phyloP scores from a whole-genome alignment of 2,329 filamentous ascomycete species.

The Ambrosiella xylebori region DNA sequence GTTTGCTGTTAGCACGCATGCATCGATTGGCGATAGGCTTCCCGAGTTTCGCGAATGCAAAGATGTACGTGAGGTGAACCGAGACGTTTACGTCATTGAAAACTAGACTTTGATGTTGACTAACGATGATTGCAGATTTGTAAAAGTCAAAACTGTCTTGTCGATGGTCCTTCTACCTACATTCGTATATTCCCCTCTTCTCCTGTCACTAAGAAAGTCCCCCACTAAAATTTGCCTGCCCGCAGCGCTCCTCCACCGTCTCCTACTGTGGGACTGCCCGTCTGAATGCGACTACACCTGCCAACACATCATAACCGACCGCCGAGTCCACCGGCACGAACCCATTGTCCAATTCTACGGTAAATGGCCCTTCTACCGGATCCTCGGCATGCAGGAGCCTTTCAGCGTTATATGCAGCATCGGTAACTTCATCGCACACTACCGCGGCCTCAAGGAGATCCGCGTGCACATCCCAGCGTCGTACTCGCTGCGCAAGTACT shows the following conservation, averaged over 20 bases:
- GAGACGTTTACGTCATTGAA: background rate
- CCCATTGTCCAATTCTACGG: constrained; percentile 85
- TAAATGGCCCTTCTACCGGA: constrained; percentile 91
- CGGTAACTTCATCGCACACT: constrained; percentile 78
- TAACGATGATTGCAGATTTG: constrained; percentile 43
- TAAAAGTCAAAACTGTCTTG: constrained; percentile 59
- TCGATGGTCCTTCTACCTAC: constrained; percentile 32
- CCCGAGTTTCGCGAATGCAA: constrained; percentile 82
- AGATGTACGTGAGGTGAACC: constrained; percentile 33
- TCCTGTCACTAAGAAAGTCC: background rate
- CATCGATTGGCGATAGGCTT: constrained; percentile 68
- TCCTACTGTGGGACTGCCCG: constrained; percentile 83
- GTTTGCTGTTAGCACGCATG: constrained; percentile 28
- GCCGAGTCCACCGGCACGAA: constrained; percentile 46
- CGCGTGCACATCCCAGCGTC: constrained; percentile 49
- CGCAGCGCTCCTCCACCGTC: constrained; percentile 62
- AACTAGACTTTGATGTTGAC: background rate
- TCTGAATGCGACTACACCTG: constrained; percentile 96
- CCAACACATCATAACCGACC: constrained; percentile 75
- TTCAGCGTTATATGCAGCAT: constrained; percentile 86
- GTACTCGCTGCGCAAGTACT: constrained; percentile 68
- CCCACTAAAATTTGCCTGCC: background rate
- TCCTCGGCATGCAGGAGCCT: constrained; percentile 87
- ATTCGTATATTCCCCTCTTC: constrained; percentile 48
- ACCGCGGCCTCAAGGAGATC: constrained; percentile 55